phyloP scores from a whole-genome alignment of 1,284 basidiomycete genomes.

The Cutaneotrichosporon mucoides region DNA sequence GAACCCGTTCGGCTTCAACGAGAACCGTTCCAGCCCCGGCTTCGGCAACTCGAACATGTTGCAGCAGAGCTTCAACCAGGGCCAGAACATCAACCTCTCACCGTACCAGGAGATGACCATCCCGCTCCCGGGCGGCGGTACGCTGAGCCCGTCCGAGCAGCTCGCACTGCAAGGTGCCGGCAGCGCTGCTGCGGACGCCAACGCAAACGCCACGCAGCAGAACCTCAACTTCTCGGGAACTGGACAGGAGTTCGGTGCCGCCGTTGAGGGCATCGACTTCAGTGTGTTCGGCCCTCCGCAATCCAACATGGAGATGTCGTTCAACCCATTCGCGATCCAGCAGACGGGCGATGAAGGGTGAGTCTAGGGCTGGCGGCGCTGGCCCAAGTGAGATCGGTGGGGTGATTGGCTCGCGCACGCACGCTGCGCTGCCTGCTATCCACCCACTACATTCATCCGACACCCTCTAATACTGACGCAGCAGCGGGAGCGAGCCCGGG shows the following conservation, averaged over 20 bases:
- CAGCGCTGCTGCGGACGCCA: background rate
- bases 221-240: conserved; percentile 3
- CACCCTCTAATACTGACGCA: background rate
- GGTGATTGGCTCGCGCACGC: too few relatives aligned
- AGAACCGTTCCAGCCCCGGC: conserved; percentile 12
- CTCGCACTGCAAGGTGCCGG: conserved; percentile 9
- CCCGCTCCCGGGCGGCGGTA: conserved; percentile 1
- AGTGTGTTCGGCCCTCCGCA: conserved; percentile 32
- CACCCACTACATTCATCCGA: too few relatives aligned
- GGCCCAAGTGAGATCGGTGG: background rate
- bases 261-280: conserved; percentile 41
- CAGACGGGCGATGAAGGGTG: conserved; percentile 43
- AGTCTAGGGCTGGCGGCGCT: conserved; percentile 11
- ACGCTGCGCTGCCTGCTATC: too few relatives aligned
- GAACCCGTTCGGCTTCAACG: conserved; percentile 20
- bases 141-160: conserved; percentile 3
- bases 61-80: conserved; percentile 8
- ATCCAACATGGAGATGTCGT: conserved; percentile 25
- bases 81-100: conserved; percentile 14
- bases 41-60: conserved; percentile 2
- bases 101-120: conserved; percentile 20
- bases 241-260: conserved; percentile 28
- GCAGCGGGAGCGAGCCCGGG: conserved; percentile 15
- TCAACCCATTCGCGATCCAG: conserved; percentile 49
- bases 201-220: conserved; percentile 1